Base-by-base conservation (phyloP, 129 eudicot species). In the Escallonia herrerae region DNA sequence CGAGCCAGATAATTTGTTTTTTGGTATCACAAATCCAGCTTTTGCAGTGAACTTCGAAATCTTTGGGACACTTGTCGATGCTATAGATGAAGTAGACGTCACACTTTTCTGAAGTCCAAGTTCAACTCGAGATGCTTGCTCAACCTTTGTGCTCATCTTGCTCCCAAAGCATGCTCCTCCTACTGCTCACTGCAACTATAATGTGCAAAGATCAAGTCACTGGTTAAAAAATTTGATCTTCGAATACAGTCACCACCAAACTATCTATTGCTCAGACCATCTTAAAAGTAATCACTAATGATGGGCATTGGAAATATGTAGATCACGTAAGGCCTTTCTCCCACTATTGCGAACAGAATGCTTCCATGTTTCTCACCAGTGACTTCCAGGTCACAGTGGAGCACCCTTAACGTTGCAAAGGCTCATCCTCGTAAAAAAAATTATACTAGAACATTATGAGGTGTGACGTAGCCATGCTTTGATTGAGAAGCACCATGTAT, bases 1-100 rank as follows among this genome's bases (percentile, higher is more conserved):
- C 0, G 98, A 93, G 50, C 98, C 98, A 41, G 95, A 85, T 73
- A 93, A 60, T 72, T 93, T 93, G 77, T 93, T 93, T 70, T 86
- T 93, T 14, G 98, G 98, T 79, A 93, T 93, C 15, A 93, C 85
- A 62, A 88, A 93, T 68, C 98, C 98, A 42, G 87, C 62, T 72
- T 86, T 93, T 40, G 80, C 75, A 1, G 83, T 81, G 56, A 93
- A 86, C 83, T 75, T 77, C 3, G 95, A 88, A 15, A 82, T 76
- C 75, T 83, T 86, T 43, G 85, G 84, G 74, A 77, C 72, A 58
- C 50, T 65, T 15, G 80, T 76, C 65, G 91, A 63, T 58, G 94
- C 59, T 68, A 79, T 53, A 64, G 91, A 56, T 67, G 91, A 46
- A 57, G 84, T 61, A 44, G 81, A 40, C 58, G 83, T 52, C 63